phyloP scores from a whole-genome alignment of 2,329 filamentous ascomycete genomes.

The Fusarium tricinctum region DNA sequence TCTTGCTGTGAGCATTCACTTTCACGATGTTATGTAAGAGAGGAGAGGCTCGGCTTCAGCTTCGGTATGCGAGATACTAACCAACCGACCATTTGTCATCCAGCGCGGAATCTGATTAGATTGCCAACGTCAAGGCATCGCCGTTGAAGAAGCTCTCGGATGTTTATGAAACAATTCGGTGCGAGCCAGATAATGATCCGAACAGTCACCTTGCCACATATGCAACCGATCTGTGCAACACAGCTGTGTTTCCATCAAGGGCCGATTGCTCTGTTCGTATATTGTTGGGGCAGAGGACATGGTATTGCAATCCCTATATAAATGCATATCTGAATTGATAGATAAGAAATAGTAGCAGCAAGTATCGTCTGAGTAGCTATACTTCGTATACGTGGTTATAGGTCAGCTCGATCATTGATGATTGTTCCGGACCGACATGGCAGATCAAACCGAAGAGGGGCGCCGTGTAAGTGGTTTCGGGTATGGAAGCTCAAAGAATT shows the following conservation, averaged over 20 bases:
- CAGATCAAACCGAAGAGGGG: background rate
- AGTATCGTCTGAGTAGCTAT: background rate
- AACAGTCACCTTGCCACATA: constrained; percentile 2
- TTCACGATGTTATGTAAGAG: constrained; percentile 9
- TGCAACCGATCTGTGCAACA: background rate
- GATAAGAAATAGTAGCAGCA: too few species aligned
- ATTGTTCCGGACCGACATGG: background rate
- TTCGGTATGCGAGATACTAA: constrained; percentile 38
- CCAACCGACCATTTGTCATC: constrained; percentile 42
- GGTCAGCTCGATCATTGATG: background rate
- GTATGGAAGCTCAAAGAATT: too few species aligned
- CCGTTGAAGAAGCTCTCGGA: constrained; percentile 13
- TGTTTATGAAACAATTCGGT: constrained; percentile 16
- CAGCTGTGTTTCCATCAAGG: background rate
- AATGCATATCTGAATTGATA: too few species aligned
- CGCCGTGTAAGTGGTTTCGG: background rate
- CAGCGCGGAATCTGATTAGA: constrained; percentile 45
- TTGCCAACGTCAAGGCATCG: constrained; percentile 16
- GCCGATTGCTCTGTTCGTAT: background rate
- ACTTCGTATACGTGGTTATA: background rate
- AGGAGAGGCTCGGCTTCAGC: constrained; percentile 40
- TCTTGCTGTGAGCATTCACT: background rate
- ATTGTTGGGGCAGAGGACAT: too few species aligned
- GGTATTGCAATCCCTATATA: too few species aligned
- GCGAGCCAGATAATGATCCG: constrained; percentile 13